Evolutionary conservation across 2,329 filamentous ascomycete genomes (phyloP).

Genomic region (Scytalidium sp.): DNA sequence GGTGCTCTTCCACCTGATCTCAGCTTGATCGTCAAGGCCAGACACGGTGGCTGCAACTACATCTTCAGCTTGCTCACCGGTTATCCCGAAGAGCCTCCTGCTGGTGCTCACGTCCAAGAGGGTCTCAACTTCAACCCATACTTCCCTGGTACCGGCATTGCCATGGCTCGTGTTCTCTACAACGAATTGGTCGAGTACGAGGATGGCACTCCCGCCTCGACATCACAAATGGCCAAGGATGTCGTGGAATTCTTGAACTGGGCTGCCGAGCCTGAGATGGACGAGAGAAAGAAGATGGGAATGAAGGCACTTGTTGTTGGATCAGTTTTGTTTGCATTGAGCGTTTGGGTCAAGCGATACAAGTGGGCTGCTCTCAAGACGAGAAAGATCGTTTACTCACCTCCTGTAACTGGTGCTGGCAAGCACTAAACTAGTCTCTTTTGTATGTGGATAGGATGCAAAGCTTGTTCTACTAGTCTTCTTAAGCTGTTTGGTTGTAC

Average conservation of each 20-base stretch:
- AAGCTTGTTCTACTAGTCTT: constrained; percentile 31
- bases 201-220: constrained; percentile 88
- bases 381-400: constrained; percentile 86
- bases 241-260: constrained; percentile 99
- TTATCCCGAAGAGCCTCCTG: constrained; percentile 94
- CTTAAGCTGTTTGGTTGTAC: constrained; percentile 19
- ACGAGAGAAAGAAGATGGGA: constrained; percentile 99
- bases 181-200: constrained; percentile 98
- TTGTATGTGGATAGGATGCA: constrained; percentile 18
- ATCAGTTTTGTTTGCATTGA: constrained; percentile 76
- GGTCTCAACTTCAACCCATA: constrained; percentile 99
- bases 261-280: constrained; percentile 98
- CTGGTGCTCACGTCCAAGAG: constrained; percentile 78
- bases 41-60: constrained; percentile 98
- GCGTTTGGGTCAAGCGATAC: constrained; percentile 99
- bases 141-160: constrained; percentile 98
- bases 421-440: constrained; percentile 23
- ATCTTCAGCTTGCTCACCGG: constrained; percentile 96
- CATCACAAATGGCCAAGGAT: constrained; percentile 99
- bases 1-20: constrained; percentile 97
- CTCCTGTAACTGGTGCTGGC: constrained; percentile 46
- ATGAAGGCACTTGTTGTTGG: constrained; percentile 89
- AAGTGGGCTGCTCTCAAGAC: constrained; percentile 98
- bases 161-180: constrained; percentile 97
- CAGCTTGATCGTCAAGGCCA: constrained; percentile 94